Conservation (phyloP, 306 rosid genomes). For the Vigna trinervia region DNA sequence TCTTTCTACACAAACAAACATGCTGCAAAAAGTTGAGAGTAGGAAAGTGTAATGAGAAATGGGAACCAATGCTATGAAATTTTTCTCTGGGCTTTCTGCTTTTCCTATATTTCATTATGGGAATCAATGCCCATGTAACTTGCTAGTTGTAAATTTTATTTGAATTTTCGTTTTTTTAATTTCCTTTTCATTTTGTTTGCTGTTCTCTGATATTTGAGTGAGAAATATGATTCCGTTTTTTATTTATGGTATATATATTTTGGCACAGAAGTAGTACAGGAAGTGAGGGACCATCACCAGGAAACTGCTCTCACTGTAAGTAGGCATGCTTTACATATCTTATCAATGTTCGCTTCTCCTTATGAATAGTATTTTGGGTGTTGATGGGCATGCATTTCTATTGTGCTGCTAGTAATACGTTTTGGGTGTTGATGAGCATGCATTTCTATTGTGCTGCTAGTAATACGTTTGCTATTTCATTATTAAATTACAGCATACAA, state of each 20-base stretch:
- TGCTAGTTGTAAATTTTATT: slow-evolving; percentile 4
- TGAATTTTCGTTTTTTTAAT: background rate
- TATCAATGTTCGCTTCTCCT: background rate
- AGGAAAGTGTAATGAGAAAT: slow-evolving; percentile 1
- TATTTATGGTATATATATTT: slow-evolving; percentile 16
- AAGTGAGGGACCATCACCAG: slow-evolving; percentile 45
- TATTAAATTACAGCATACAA: background rate
- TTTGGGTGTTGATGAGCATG: background rate
- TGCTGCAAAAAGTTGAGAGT: background rate
- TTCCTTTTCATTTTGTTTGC: background rate
- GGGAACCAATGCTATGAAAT: background rate
- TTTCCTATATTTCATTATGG: background rate
- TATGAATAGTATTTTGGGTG: background rate
- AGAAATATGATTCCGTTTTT: slow-evolving; percentile 8
- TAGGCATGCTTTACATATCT: slow-evolving; percentile 38
- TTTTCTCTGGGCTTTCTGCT: background rate
- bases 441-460: background rate
- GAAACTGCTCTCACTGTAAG: slow-evolving; percentile 63
- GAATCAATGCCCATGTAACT: background rate
- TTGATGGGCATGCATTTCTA: background rate
- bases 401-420: background rate
- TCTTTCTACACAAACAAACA: too few species aligned
- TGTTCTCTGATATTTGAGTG: slow-evolving; percentile 1
- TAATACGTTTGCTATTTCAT: background rate
- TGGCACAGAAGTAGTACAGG: slow-evolving; percentile 56